Evolutionary conservation across 2,329 filamentous ascomycete genomes (phyloP), one percentile per base, ranked within the genome.

Genomic region (Aspergillus candidus): DNA sequence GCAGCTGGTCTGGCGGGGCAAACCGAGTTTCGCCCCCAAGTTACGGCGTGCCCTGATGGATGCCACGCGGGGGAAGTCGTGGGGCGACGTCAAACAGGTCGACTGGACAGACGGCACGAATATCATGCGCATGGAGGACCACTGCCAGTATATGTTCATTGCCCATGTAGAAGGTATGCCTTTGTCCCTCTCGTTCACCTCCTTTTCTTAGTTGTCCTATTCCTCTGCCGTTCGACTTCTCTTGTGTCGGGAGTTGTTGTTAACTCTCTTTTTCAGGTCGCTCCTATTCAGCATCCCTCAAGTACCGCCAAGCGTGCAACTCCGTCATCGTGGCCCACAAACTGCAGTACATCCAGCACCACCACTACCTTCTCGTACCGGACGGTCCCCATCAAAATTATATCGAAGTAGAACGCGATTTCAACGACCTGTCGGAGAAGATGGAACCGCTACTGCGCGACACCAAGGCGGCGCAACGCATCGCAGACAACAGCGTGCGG

Each of bases 111-210:
- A 62, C 6, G 64, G 63, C 17, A 51, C 62, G 32, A 69, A 75
- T 43, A 66, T 75, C 6, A 55, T 76, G 4, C 65, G 60, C 22
- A 75, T 76, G 57, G 69, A 72, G 30, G 72, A 77, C 40, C 74
- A 76, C 55, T 78, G 75, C 58, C 65, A 66, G 27, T 77, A 76
- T 50, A 72, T 72, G 58, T 78, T 71, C 49, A 70, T 76, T 15
- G 68, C 72, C 3, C 73, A 78, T 50, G 74, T 74, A 3, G 75
- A 77, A 62, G 75, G 74, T 57, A 64, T 58, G 55, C 38, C 10
- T 30, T 10, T 4, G 3, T 17, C 29, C 6, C 7, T 6, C 14
- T 38, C 39, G 18, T 34, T 29, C 8, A 18, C 6, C 4, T 18
- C 1, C 4, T 18, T 18, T 18, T 6, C 6, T 5, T 18, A n/a